A percentile compares a stretch with the other conserved stretches of the same genome.
These are phyloP conservation scores for Phialophora verrucosa DNA, from an alignment of 2,329 filamentous ascomycete species.

Conservation along the genomic window DNA sequence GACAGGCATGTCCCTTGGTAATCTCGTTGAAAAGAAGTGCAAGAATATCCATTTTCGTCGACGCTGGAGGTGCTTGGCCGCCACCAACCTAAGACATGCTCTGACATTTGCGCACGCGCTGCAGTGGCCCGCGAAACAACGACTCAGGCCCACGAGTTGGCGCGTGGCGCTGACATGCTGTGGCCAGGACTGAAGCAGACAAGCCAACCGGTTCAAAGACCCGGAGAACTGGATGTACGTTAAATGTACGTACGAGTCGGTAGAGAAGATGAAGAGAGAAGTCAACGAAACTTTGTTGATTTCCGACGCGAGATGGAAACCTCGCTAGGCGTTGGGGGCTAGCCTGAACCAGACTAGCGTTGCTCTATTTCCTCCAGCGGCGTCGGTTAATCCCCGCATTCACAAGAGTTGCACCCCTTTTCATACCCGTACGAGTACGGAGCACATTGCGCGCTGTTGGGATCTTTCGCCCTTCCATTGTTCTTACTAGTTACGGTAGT, in stretches of 20 bases:
- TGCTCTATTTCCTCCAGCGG: background rate
- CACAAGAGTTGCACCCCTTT: background rate
- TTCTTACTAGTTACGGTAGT: background rate
- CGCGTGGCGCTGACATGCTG: background rate
- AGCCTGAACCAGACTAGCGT: background rate
- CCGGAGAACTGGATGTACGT: background rate
- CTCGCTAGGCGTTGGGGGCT: background rate
- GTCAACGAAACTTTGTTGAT: constrained; percentile 1
- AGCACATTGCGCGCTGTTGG: background rate
- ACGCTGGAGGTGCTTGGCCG: background rate
- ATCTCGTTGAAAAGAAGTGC: constrained; percentile 11
- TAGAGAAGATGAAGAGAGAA: background rate
- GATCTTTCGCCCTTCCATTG: background rate
- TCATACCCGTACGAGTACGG: background rate
- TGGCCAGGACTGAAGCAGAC: background rate
- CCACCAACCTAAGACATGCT: constrained; percentile 5
- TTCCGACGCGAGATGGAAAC: constrained; percentile 17
- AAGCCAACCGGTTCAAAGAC: background rate
- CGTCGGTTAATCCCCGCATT: background rate
- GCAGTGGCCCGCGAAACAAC: background rate
- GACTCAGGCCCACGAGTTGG: background rate
- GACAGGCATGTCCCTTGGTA: constrained; percentile 6
- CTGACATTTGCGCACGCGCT: background rate
- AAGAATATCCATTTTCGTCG: background rate
- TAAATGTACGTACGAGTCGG: background rate